phyloP scores from a whole-genome alignment of 768 basidiomycete genomes.

The Auriscalpium vulgare region DNA sequence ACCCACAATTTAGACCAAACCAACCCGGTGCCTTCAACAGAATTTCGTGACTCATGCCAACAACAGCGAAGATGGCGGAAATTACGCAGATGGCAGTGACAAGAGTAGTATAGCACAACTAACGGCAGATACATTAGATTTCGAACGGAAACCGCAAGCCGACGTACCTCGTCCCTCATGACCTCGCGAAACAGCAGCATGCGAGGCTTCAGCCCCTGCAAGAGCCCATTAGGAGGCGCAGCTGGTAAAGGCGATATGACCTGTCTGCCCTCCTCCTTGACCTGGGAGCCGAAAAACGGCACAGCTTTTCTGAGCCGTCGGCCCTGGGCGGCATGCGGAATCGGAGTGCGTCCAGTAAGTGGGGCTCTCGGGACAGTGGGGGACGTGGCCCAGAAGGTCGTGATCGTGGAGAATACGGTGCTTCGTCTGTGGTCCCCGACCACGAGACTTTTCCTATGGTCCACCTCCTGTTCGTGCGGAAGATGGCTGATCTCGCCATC shows the following conservation, averaged over 20 bases:
- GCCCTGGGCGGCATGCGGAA: not conserved
- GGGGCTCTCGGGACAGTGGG: not conserved
- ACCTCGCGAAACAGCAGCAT: not conserved
- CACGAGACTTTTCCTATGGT: not conserved
- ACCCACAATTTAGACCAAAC: not conserved
- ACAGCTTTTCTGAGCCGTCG: no score
- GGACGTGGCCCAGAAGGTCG: not conserved
- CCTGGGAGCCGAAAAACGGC: not conserved
- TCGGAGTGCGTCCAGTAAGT: not conserved
- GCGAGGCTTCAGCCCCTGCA: not conserved
- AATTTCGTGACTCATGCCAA: not conserved
- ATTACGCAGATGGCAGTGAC: not conserved
- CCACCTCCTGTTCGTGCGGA: not conserved
- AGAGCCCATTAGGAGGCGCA: not conserved
- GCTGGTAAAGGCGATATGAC: not conserved
- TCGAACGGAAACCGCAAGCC: not conserved
- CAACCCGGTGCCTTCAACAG: not conserved
- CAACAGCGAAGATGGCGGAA: not conserved
- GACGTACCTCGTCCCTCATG: not conserved
- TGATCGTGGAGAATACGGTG: not conserved
- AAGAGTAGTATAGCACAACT: not conserved
- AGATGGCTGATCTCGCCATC: not conserved
- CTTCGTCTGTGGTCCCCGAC: not conserved
- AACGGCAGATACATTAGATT: not conserved
- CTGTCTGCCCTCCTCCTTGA: not conserved